Evolutionary conservation across 2,329 filamentous ascomycete genomes (phyloP).

Genomic region (Mycosphaerella arachidis): DNA sequence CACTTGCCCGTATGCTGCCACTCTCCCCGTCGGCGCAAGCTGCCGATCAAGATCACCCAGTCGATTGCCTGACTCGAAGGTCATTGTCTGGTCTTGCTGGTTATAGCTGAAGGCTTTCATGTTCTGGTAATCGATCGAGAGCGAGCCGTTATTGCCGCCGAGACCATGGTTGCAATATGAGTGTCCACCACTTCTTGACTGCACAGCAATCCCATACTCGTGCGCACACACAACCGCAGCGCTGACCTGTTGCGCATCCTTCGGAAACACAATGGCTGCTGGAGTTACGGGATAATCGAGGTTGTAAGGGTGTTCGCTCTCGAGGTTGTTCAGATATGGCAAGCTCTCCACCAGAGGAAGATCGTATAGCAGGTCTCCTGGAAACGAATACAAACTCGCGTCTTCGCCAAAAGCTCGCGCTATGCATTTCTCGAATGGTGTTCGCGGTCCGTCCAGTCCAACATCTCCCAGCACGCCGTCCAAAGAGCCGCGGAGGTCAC

Average conservation of each 20-base stretch:
- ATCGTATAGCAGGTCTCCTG: slow-evolving; percentile 11
- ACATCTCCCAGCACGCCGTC: neutral
- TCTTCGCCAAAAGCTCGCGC: slow-evolving; percentile 10
- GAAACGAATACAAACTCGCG: slow-evolving; percentile 13
- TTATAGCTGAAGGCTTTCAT: slow-evolving; percentile 16
- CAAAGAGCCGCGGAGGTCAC: neutral
- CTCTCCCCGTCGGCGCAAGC: slow-evolving; percentile 8
- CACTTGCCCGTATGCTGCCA: slow-evolving; percentile 15
- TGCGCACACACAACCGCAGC: slow-evolving; percentile 14
- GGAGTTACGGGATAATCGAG: slow-evolving; percentile 13
- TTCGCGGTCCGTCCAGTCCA: neutral
- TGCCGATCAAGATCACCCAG: slow-evolving; percentile 12
- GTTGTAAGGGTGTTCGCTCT: slow-evolving; percentile 12
- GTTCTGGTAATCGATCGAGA: slow-evolving; percentile 12
- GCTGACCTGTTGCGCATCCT: slow-evolving; percentile 11
- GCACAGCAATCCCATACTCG: slow-evolving; percentile 11
- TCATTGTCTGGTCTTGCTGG: slow-evolving; percentile 8
- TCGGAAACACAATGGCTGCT: slow-evolving; percentile 15
- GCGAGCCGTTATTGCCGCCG: slow-evolving; percentile 13
- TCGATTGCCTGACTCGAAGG: slow-evolving; percentile 13
- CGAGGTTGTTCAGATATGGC: neutral
- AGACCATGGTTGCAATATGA: slow-evolving; percentile 14
- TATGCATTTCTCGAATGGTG: slow-evolving; percentile 16
- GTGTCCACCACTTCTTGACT: slow-evolving; percentile 18
- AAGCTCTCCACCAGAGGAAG: slow-evolving; percentile 4